phyloP scores from a whole-genome alignment of 805 yeast genomes.

The Hanseniaspora hatyaiensis region DNA sequence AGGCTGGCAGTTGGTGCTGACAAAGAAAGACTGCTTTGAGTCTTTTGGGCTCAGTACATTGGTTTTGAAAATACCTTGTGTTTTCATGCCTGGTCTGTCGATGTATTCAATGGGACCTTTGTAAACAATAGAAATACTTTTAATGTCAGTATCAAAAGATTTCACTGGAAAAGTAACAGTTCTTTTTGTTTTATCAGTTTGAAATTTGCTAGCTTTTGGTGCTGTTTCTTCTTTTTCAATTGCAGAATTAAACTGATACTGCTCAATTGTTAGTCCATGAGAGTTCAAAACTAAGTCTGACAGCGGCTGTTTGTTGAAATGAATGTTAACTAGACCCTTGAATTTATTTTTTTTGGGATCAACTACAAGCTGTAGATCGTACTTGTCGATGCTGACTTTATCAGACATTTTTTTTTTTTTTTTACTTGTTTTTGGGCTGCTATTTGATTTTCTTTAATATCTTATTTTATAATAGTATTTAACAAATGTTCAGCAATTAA shows the following conservation, averaged over 20 bases:
- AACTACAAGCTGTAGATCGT: constrained; percentile 32
- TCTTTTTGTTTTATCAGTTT: constrained; percentile 20
- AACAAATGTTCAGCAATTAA: no score
- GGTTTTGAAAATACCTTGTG: constrained; percentile 58
- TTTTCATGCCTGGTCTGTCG: constrained; percentile 43
- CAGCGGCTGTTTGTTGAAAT: no score
- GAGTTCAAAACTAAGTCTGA: constrained; percentile 27
- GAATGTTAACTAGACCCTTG: constrained; percentile 30
- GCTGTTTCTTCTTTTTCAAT: constrained; percentile 20
- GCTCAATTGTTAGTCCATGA: constrained; percentile 29
- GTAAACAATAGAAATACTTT: constrained; percentile 24
- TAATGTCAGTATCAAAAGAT: constrained; percentile 16
- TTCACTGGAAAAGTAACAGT: constrained; percentile 17
- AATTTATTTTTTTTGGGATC: constrained; percentile 40
- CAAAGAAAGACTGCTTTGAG: constrained; percentile 38
- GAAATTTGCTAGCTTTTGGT: constrained; percentile 21
- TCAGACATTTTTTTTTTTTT: background rate
- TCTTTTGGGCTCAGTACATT: constrained; percentile 47
- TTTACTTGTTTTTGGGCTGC: background rate
- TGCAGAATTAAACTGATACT: constrained; percentile 34
- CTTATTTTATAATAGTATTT: no score
- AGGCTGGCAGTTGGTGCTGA: constrained; percentile 69
- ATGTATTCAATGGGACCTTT: constrained; percentile 43
- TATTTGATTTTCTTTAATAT: background rate
- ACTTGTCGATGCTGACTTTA: constrained; percentile 22